Evolutionary conservation across 1,284 basidiomycete species (phyloP).

Genomic region (Sporisorium scitamineum): DNA sequence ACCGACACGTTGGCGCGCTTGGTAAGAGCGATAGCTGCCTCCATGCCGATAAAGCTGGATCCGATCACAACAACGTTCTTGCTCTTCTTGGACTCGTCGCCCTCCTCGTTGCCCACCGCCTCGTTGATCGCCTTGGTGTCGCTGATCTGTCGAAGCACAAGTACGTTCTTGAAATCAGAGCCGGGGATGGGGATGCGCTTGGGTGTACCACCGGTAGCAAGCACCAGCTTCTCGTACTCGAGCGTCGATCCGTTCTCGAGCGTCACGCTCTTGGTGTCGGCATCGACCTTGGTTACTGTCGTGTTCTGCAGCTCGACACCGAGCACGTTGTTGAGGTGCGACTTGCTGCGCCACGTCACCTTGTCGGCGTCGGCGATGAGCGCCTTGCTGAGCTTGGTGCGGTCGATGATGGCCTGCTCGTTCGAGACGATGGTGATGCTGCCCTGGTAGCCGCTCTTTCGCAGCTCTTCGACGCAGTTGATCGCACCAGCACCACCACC

Average conservation of each 20-base stretch:
- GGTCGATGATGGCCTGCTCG: constrained; percentile 86
- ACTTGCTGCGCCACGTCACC: constrained; percentile 79
- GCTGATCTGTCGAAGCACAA: constrained; percentile 79
- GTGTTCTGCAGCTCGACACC: constrained; percentile 80
- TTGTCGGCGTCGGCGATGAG: constrained; percentile 82
- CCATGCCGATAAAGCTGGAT: constrained; percentile 93
- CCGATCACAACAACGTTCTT: constrained; percentile 87
- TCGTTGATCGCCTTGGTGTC: constrained; percentile 83
- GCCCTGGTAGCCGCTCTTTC: constrained; percentile 84
- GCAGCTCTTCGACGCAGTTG: constrained; percentile 83
- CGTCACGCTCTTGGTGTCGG: constrained; percentile 64
- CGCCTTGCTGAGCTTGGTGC: constrained; percentile 90
- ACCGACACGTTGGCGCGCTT: constrained; percentile 80
- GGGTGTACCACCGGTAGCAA: constrained; percentile 70
- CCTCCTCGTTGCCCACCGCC: constrained; percentile 72
- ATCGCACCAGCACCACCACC: constrained; percentile 86
- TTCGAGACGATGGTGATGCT: constrained; percentile 83
- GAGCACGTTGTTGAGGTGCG: constrained; percentile 83
- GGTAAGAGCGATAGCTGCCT: constrained; percentile 81
- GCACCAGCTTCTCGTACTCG: constrained; percentile 69
- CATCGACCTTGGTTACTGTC: constrained; percentile 52
- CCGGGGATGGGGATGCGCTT: constrained; percentile 82
- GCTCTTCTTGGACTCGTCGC: constrained; percentile 58
- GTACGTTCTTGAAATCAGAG: constrained; percentile 81
- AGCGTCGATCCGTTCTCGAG: constrained; percentile 66